Base-by-base conservation (phyloP, 192 early-diverging fungal species). In the Gigaspora rosea region DNA sequence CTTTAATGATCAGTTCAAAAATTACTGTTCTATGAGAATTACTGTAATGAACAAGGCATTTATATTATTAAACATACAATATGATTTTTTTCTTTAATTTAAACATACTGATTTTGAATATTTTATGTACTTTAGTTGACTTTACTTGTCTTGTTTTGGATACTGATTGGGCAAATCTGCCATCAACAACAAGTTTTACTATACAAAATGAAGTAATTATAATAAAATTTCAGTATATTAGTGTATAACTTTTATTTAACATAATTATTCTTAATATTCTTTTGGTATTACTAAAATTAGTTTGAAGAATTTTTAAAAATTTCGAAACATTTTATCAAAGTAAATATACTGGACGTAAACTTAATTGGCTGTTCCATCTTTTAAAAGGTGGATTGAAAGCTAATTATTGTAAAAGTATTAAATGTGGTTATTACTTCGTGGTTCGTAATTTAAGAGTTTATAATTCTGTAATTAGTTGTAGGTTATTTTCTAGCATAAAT, bases 291-390 rank as follows among this genome's bases (percentile, higher is more conserved):
- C 52, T n/a, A 27, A 33, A 22, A 8, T 7, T 64, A 92, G 87
- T 84, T 99, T 35, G 88, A 94, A 71, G 92, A 91, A 90, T 92
- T 1, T 94, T 94, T 59, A 91, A 96, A 51, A 83, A 90, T 36
- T 98, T 95, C 87, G 91, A 92, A 67, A 83, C 86, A 41, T 99
- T 93, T 79, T 97, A 97, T 81, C 88, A 94, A 73, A 87, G 87
- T 73, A 94, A 96, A 86, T 92, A 96, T 78, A 89, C 88, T 47
- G 94, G 93, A 2, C 91, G 95, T 57, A 95, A 95, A 80, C 83
- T 99, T 69, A 96, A 95, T 82, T 98, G 96, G 96, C 85, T 97
- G 49, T 96, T 95, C 87, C 92, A 96, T 79, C 81, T 95, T 36
- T 91, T 90, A 32, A 94, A 94, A 79, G 98, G 92, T 32, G 98